phyloP scores from a whole-genome alignment of 2,329 filamentous ascomycete genomes.

The Exserohilum turcica region DNA sequence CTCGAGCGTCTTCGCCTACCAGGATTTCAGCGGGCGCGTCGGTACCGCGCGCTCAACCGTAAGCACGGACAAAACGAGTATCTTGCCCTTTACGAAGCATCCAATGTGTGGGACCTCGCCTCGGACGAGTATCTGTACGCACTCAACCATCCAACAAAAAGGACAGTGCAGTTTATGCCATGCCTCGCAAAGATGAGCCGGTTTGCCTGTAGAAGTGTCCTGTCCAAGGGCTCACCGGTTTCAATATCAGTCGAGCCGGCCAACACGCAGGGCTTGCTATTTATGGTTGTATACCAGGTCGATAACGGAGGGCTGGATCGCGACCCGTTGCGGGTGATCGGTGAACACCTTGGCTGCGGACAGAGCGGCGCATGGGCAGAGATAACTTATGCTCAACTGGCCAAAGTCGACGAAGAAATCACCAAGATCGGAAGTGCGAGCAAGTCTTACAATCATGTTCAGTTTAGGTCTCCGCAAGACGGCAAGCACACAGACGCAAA shows the following conservation, averaged over 20 bases:
- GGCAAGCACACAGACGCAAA: background rate
- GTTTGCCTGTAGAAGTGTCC: conserved; percentile 12
- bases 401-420: conserved; percentile 4
- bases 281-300: conserved; percentile 2
- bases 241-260: background rate
- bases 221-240: background rate
- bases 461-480: conserved; percentile 1
- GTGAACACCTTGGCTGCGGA: background rate
- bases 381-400: background rate
- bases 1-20: conserved; percentile 20
- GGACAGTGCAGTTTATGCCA: conserved; percentile 21
- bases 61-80: conserved; percentile 10
- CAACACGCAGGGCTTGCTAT: background rate
- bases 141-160: conserved; percentile 16
- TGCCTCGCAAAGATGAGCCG: conserved; percentile 18
- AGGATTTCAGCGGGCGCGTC: conserved; percentile 20
- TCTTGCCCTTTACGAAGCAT: conserved; percentile 17
- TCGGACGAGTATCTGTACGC: conserved; percentile 15
- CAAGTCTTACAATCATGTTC: conserved; percentile 17
- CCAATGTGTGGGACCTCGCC: conserved; percentile 6
- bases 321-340: background rate
- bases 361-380: background rate
- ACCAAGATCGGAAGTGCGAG: conserved; percentile 14
- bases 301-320: background rate
- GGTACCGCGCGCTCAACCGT: conserved; percentile 8